These are phyloP conservation scores for Curvularia sp. DNA, from an alignment of 2,329 filamentous ascomycete genomes.

Conservation along the genomic window DNA sequence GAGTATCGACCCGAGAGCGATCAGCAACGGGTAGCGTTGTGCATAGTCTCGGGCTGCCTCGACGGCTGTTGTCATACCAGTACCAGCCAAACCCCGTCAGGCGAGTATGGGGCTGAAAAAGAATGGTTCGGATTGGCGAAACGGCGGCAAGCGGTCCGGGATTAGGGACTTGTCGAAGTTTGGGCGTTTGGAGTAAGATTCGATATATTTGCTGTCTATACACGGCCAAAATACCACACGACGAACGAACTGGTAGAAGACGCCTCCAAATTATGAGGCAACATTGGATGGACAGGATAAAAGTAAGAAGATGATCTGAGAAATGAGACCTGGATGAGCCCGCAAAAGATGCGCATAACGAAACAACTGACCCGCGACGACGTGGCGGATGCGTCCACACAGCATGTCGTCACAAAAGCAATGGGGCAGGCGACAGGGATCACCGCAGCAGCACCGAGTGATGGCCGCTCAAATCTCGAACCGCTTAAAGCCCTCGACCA, in stretches of 20 bases:
- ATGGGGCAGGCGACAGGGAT: constrained; percentile 39
- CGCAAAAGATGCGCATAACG: constrained; percentile 29
- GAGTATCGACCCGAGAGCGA: constrained; percentile 30
- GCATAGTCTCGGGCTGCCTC: constrained; percentile 32
- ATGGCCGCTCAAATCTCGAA: constrained; percentile 55
- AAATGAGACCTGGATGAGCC: constrained; percentile 14
- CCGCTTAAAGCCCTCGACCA: constrained; percentile 79
- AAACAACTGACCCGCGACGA: constrained; percentile 35
- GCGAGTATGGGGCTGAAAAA: constrained; percentile 8
- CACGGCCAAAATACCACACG: not conserved
- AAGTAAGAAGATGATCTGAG: not conserved
- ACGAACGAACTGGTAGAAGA: constrained; percentile 11
- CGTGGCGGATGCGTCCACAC: constrained; percentile 39
- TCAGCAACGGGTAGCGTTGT: constrained; percentile 31
- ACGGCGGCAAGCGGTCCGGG: not conserved
- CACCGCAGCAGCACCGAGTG: constrained; percentile 26
- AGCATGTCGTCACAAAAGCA: constrained; percentile 44
- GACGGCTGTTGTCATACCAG: constrained; percentile 30
- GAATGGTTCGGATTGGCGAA: constrained; percentile 6
- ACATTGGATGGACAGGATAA: constrained; percentile 11
- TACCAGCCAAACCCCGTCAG: constrained; percentile 14
- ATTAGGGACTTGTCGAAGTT: not conserved
- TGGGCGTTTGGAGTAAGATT: constrained; percentile 1
- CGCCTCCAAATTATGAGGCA: constrained; percentile 12
- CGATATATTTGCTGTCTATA: constrained; percentile 4